Evolutionary conservation across 805 yeast genomes (phyloP).

Genomic region (Teunomyces barrocoloradensis): DNA sequence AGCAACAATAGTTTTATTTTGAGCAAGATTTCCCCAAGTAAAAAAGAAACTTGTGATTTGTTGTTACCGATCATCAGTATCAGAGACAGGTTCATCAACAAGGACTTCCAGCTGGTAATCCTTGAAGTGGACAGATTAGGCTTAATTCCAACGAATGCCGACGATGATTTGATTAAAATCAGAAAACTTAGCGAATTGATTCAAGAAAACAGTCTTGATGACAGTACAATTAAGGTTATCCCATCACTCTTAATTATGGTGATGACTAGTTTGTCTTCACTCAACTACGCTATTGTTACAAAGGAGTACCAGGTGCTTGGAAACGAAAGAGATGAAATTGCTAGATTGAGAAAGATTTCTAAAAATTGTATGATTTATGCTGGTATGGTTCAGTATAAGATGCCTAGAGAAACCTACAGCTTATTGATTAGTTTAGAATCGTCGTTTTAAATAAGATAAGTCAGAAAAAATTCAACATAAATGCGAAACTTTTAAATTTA

Average conservation of each 20-base stretch:
- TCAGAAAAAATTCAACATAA: not conserved
- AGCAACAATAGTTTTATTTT: slow-evolving; percentile 59
- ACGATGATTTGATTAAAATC: slow-evolving; percentile 53
- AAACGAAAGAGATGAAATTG: slow-evolving; percentile 50
- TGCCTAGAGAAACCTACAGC: slow-evolving; percentile 84
- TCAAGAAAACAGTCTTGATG: slow-evolving; percentile 62
- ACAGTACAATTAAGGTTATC: slow-evolving; percentile 69
- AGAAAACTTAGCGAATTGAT: slow-evolving; percentile 61
- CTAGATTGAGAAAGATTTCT: slow-evolving; percentile 57
- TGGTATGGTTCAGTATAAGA: slow-evolving; percentile 88
- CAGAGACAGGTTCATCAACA: slow-evolving; percentile 53
- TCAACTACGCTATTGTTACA: slow-evolving; percentile 45
- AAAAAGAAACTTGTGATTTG: slow-evolving; percentile 62
- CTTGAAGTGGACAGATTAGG: slow-evolving; percentile 56
- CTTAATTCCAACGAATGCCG: slow-evolving; percentile 57
- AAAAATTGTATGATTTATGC: slow-evolving; percentile 92
- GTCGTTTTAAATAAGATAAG: slow-evolving; percentile 18
- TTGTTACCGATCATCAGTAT: slow-evolving; percentile 68
- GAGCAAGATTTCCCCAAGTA: slow-evolving; percentile 49
- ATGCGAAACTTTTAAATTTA: not conserved
- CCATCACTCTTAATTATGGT: slow-evolving; percentile 78
- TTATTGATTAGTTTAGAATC: slow-evolving; percentile 63
- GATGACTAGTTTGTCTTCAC: slow-evolving; percentile 70
- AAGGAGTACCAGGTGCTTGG: slow-evolving; percentile 44
- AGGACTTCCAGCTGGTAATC: slow-evolving; percentile 60